Evolutionary conservation across 2,329 filamentous ascomycete species (phyloP).

Genomic region (Aspergillus aculeatinus): DNA sequence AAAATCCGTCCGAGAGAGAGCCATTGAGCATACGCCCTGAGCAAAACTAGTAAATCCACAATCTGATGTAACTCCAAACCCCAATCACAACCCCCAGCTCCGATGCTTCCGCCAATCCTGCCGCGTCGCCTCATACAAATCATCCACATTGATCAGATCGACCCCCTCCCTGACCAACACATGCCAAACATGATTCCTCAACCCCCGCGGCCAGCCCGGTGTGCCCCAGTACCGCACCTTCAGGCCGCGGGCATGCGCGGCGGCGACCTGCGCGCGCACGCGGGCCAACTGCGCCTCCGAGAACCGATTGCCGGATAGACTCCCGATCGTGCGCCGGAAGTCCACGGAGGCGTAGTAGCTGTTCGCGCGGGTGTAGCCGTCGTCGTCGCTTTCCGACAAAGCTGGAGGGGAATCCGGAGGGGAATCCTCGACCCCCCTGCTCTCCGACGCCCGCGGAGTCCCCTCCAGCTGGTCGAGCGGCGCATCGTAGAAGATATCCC

Average conservation of each 20-base stretch:
- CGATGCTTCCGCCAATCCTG: conserved; percentile 38
- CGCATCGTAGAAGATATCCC: conserved; percentile 53
- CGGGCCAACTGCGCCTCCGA: conserved; percentile 45
- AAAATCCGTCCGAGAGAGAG: too few species aligned
- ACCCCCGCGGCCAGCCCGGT: conserved; percentile 56
- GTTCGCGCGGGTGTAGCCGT: conserved; percentile 53
- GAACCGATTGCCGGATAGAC: conserved; percentile 49
- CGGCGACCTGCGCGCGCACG: conserved; percentile 48
- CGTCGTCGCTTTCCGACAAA: background rate
- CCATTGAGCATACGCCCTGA: too few species aligned
- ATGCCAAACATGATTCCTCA: conserved; percentile 59
- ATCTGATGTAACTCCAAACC: too few species aligned
- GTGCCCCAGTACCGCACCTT: conserved; percentile 62
- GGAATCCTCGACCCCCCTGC: background rate
- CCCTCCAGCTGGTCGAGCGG: conserved; percentile 34
- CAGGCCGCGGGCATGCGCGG: conserved; percentile 54
- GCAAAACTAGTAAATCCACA: too few species aligned
- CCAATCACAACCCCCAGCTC: conserved; percentile 10
- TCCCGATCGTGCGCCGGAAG: conserved; percentile 56
- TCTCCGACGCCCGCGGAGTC: background rate
- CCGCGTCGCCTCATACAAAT: conserved; percentile 51
- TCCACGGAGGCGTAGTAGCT: conserved; percentile 66
- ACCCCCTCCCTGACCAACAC: conserved; percentile 57
- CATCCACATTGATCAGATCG: conserved; percentile 63
- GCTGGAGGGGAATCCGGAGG: too few species aligned